Evolutionary conservation across 768 basidiomycete species (phyloP).

Genomic region (Kwoniella heveanensis): DNA sequence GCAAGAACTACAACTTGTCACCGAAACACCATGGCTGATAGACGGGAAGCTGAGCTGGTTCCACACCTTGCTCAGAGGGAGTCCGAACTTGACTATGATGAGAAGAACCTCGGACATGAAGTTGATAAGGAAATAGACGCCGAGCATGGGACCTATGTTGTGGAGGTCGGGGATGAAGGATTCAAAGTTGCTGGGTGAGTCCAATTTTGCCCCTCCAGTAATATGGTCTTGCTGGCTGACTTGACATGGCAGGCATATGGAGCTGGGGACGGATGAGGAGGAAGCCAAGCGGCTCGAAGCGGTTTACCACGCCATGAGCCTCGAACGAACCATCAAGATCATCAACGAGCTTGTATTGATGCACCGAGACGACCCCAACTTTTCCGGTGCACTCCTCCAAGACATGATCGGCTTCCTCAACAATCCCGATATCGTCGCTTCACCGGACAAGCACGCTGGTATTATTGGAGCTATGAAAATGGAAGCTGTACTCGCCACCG

Average conservation of each 20-base stretch:
- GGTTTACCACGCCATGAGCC: not conserved
- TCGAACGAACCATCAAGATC: slow-evolving; percentile 11
- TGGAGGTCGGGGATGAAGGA: not conserved
- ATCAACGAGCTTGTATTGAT: slow-evolving; percentile 7
- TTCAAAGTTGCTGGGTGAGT: not conserved
- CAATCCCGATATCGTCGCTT: slow-evolving; percentile 14
- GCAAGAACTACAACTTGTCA: not conserved
- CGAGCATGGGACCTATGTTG: slow-evolving; percentile 1
- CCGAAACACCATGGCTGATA: not conserved
- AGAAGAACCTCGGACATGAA: not conserved
- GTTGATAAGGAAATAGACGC: not conserved
- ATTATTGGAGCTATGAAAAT: slow-evolving; percentile 16
- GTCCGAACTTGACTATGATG: not conserved
- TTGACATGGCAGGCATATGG: not conserved
- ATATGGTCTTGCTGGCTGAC: not conserved
- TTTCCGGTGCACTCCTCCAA: slow-evolving; percentile 7
- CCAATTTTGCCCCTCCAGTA: not conserved
- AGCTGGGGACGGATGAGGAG: slow-evolving; percentile 10
- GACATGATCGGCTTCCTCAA: slow-evolving; percentile 12
- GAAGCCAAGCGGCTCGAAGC: slow-evolving; percentile 1
- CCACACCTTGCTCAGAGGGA: not conserved
- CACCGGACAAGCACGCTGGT: slow-evolving; percentile 12
- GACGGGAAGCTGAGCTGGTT: not conserved
- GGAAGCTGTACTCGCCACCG: slow-evolving; percentile 21
- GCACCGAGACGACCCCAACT: slow-evolving; percentile 23